phyloP scores from a whole-genome alignment of 257 asterid genomes.

The Nemophila menziesii region DNA sequence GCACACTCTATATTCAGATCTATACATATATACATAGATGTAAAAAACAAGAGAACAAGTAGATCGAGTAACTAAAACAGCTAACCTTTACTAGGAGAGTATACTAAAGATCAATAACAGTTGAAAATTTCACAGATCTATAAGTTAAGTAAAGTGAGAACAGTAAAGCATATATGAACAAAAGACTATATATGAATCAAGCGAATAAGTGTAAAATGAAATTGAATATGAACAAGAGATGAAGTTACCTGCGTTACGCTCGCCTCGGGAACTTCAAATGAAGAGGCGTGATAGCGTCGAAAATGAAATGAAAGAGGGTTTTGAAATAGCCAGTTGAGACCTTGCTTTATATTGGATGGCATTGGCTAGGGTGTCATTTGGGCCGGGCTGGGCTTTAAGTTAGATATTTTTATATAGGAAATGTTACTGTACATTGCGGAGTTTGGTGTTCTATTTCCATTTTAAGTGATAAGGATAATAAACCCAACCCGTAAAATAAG shows the following conservation, averaged over 20 bases:
- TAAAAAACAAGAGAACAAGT: no score
- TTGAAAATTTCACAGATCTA: neutral
- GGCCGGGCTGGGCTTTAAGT: neutral
- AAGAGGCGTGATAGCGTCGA: neutral
- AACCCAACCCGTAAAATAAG: no score
- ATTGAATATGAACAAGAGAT: neutral
- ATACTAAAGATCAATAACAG: neutral
- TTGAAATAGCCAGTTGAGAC: neutral
- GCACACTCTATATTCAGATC: neutral
- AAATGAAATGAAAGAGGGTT: neutral
- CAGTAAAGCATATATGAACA: neutral
- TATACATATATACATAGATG: neutral
- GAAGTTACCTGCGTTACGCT: neutral
- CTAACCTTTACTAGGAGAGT: neutral
- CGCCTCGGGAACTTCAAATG: neutral
- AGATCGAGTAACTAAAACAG: no score
- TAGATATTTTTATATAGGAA: neutral
- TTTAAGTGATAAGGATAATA: no score
- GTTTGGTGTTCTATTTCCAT: no score
- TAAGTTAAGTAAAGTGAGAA: neutral
- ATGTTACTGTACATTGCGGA: neutral
- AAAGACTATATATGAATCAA: no score
- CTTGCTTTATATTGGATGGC: neutral
- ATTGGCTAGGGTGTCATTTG: neutral
- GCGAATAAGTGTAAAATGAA: neutral